Conservation (phyloP, 192 early-diverging fungal genomes). For the Diversispora epigaea region DNA sequence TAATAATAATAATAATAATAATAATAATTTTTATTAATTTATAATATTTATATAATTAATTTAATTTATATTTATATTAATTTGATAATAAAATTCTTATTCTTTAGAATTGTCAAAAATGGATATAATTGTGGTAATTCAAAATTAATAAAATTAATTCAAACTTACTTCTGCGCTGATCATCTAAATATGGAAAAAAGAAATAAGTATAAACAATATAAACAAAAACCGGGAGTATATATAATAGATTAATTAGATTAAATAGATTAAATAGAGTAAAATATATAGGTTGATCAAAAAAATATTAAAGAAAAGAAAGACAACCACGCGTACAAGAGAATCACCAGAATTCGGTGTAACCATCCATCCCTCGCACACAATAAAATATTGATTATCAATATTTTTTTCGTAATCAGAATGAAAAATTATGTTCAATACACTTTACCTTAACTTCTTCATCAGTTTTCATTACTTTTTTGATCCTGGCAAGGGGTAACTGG, state of each 20-base stretch:
- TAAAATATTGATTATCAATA: conserved; percentile 1
- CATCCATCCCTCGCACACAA: conserved; percentile 15
- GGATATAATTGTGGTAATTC: no score
- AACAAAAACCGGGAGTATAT: not conserved
- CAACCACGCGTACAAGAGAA: conserved; percentile 12
- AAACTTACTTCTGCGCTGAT: conserved; percentile 54
- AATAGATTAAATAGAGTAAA: not conserved
- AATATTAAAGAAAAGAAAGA: conserved; percentile 36
- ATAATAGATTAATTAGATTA: conserved; percentile 16
- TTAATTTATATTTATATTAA: no score
- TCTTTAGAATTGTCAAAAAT: no score
- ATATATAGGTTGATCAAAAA: not conserved
- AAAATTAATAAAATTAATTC: no score
- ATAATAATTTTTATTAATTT: conserved; percentile 19
- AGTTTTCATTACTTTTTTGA: conserved; percentile 98
- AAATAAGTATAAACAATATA: not conserved
- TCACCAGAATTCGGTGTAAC: conserved; percentile 19
- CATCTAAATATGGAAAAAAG: conserved; percentile 43
- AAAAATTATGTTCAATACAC: not conserved
- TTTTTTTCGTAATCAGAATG: not conserved
- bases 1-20: conserved; percentile 29
- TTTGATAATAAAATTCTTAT: no score
- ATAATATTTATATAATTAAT: not conserved
- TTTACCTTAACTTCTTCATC: conserved; percentile 88
- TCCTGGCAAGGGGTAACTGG: conserved; percentile 86